Evolutionary conservation across 2,329 filamentous ascomycete genomes (phyloP).

Genomic region (Claviceps paspali): DNA sequence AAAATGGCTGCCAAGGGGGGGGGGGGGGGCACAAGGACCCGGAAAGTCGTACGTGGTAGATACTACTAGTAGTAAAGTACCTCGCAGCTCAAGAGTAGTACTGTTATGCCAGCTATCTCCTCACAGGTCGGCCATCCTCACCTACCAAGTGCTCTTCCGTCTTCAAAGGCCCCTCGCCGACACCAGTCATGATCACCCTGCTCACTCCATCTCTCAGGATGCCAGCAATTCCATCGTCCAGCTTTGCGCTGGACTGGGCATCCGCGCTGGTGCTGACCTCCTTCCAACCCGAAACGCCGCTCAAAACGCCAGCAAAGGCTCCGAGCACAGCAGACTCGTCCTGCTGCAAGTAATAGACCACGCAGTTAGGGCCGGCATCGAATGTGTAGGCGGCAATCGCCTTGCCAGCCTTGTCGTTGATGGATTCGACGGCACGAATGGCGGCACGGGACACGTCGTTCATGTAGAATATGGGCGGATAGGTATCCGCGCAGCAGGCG

Average conservation of each 20-base stretch:
- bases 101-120: constrained; percentile 11
- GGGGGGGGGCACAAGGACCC: too few relatives aligned
- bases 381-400: constrained; percentile 90
- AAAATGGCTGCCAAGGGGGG: too few relatives aligned
- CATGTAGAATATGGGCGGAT: constrained; percentile 96
- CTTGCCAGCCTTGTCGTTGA: constrained; percentile 68
- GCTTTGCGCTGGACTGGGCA: constrained; percentile 36
- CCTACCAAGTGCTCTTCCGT: constrained; percentile 63
- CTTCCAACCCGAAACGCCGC: constrained; percentile 57
- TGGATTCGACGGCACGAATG: constrained; percentile 73
- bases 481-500: constrained; percentile 84
- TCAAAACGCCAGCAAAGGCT: constrained; percentile 55
- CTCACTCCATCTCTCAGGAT: constrained; percentile 66
- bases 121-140: constrained; percentile 41
- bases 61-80: too few relatives aligned
- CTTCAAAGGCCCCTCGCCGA: constrained; percentile 76
- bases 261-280: constrained; percentile 35
- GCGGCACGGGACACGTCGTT: constrained; percentile 85
- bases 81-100: too few relatives aligned
- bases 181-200: constrained; percentile 78
- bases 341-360: constrained; percentile 85
- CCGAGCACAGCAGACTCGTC: constrained; percentile 60
- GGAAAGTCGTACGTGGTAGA: too few relatives aligned
- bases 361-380: constrained; percentile 91
- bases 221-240: constrained; percentile 50